Conservation (phyloP, 2,329 filamentous ascomycete species). For the Huntiella bhutanensis region DNA sequence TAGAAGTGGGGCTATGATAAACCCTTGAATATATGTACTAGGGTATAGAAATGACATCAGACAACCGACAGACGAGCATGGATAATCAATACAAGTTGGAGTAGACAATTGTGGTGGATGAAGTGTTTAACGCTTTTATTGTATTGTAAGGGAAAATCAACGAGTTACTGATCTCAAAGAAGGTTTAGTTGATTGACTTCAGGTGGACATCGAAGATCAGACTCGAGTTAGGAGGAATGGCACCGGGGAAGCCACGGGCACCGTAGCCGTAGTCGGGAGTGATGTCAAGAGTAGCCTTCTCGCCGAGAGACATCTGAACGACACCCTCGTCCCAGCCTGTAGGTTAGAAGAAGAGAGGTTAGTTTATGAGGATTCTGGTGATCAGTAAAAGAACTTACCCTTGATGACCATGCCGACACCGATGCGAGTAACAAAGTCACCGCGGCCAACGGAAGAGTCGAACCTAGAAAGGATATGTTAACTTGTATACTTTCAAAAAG, state of each 20-base stretch:
- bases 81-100: too few species aligned
- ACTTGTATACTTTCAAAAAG: background rate
- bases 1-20: too few species aligned
- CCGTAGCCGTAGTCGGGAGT: constrained; percentile 51
- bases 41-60: too few species aligned
- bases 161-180: background rate
- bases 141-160: too few species aligned
- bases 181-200: constrained; percentile 36
- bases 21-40: too few species aligned
- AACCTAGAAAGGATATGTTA: constrained; percentile 41
- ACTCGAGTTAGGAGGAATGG: constrained; percentile 56
- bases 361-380: background rate
- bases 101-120: too few species aligned
- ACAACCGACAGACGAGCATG: too few species aligned
- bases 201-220: constrained; percentile 64
- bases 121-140: too few species aligned
- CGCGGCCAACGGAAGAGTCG: constrained; percentile 64
- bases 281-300: constrained; percentile 75
- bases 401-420: constrained; percentile 71
- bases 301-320: constrained; percentile 67
- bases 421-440: constrained; percentile 59
- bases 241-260: constrained; percentile 51
- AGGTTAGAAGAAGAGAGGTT: background rate
- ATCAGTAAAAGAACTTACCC: constrained; percentile 33
- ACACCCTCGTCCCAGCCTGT: constrained; percentile 77